Conservation (phyloP, 2,329 filamentous ascomycete species). For the Fusarium equiseti region DNA sequence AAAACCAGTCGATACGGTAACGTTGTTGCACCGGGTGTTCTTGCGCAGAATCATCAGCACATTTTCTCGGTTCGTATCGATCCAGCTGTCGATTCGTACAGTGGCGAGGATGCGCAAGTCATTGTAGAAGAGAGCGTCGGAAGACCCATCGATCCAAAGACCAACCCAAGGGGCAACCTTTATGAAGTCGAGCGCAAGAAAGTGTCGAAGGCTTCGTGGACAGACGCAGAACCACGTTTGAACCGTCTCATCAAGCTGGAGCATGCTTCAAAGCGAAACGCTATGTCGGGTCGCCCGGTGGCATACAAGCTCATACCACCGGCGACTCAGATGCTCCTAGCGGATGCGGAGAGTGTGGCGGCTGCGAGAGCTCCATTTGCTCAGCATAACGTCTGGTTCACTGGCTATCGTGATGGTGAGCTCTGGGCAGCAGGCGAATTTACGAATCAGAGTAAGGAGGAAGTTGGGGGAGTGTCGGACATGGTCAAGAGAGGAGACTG, state of each 20-base stretch:
- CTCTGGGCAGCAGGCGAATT: constrained; percentile 64
- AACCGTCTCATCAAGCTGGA: constrained; percentile 65
- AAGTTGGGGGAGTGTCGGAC: constrained; percentile 59
- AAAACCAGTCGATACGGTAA: constrained; percentile 67
- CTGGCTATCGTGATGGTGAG: constrained; percentile 62
- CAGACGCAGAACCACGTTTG: constrained; percentile 65
- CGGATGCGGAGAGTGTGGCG: constrained; percentile 58
- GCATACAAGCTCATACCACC: constrained; percentile 63
- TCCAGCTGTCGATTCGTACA: constrained; percentile 68
- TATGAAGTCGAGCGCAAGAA: constrained; percentile 64
- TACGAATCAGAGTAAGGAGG: constrained; percentile 62
- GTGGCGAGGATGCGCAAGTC: constrained; percentile 59
- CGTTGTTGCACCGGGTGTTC: constrained; percentile 70
- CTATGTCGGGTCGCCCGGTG: constrained; percentile 61
- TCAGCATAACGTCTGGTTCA: constrained; percentile 62
- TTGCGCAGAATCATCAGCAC: constrained; percentile 78
- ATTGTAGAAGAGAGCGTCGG: constrained; percentile 55
- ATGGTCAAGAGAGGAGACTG: constrained; percentile 62
- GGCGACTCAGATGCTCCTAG: constrained; percentile 61
- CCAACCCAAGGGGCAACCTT: constrained; percentile 71
- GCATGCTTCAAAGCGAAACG: constrained; percentile 59
- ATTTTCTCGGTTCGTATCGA: constrained; percentile 74
- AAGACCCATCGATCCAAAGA: constrained; percentile 58
- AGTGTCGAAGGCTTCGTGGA: constrained; percentile 60
- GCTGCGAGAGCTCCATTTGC: constrained; percentile 60